Conservation (phyloP, 495 filamentous ascomycete species). For the Daldinia childiae region DNA sequence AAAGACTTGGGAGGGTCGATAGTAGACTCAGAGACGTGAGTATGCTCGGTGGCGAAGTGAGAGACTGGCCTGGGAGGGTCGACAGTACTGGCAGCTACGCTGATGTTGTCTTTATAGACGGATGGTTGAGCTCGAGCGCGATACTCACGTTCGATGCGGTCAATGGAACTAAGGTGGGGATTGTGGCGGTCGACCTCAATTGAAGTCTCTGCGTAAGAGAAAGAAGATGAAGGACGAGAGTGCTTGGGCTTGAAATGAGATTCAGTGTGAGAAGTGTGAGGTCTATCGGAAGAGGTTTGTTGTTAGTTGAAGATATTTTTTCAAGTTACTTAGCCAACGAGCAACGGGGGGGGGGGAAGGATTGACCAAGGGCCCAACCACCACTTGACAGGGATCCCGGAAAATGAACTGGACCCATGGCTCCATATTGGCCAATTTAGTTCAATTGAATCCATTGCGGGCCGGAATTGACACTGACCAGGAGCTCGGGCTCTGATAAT, state of each 20-base stretch:
- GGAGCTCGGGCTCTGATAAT: background rate
- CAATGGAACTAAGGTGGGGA: conserved; percentile 67
- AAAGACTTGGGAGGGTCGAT: conserved; percentile 46
- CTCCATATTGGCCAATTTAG: conserved; percentile 37
- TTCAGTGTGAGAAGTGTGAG: conserved; percentile 36
- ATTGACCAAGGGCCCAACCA: conserved; percentile 17
- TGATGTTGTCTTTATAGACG: conserved; percentile 50
- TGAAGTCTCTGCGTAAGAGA: conserved; percentile 69
- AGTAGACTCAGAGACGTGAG: conserved; percentile 46
- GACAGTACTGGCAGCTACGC: conserved; percentile 49
- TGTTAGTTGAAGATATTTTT: conserved; percentile 42
- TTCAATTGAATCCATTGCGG: conserved; percentile 29
- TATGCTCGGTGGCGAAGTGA: conserved; percentile 46
- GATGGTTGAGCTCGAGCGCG: conserved; percentile 77
- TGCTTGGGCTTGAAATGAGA: conserved; percentile 40
- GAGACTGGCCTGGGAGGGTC: conserved; percentile 41
- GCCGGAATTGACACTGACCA: conserved; percentile 17
- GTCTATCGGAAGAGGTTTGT: conserved; percentile 40
- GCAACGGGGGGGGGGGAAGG: no score
- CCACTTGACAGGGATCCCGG: conserved; percentile 19
- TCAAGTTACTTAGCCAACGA: conserved; percentile 36
- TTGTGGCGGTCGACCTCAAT: conserved; percentile 66
- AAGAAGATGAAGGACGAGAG: conserved; percentile 60
- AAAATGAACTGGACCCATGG: conserved; percentile 13
- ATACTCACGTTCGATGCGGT: conserved; percentile 86